Evolutionary conservation across 139 green algal species (phyloP), one percentile per base, ranked within the genome.

Genomic region (Chlamydomonas schloesseri): DNA sequence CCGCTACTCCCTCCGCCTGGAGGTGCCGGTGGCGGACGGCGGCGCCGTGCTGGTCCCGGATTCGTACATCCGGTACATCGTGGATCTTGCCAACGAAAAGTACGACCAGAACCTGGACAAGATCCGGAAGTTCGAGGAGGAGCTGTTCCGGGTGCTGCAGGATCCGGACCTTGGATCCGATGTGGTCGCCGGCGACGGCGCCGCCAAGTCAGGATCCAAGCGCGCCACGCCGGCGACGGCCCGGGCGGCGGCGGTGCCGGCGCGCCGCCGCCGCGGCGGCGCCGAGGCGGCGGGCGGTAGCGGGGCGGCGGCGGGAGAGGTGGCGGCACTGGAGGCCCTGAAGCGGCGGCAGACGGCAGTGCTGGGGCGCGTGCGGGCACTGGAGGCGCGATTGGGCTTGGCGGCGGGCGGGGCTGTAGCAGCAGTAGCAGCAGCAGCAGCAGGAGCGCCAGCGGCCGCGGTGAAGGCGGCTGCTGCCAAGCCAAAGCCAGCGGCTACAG

Each of bases 1-100:
- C 9, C 91, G 95, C 29, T 97, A 92, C 89, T 94, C 91, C 57
- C 82, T 96, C 28, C 88, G 94, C 18, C 82, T 97, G 70, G 95
- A 98, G 87, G 92, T 94, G 14, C 94, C 94, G 2, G 72, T 97
- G 3, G 84, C 86, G 2, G 79, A 91, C 68, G 82, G 83, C 26
- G 94, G 94, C 13, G 24, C 53, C 29, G 65, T 94, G 78, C 87
- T 97, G 62, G 92, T 97, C 6, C 42, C 87, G 17, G 79, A 93
- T 17, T 57, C 83, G 20, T 96, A 95, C 82, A 31, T 97, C 23
- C 58, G n/a, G 13, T 86, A 89, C 53, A 87, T 97, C 24, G 89
- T 93, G 26, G 72, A 86, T 21, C 74, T 94, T 10, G 87, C 88
- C 47, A 94, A 95, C 42, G 80, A 94, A 4, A 97, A 96, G 88